Evolutionary conservation across 2,329 filamentous ascomycete genomes (phyloP).

Genomic region (Xylariaceae sp.): DNA sequence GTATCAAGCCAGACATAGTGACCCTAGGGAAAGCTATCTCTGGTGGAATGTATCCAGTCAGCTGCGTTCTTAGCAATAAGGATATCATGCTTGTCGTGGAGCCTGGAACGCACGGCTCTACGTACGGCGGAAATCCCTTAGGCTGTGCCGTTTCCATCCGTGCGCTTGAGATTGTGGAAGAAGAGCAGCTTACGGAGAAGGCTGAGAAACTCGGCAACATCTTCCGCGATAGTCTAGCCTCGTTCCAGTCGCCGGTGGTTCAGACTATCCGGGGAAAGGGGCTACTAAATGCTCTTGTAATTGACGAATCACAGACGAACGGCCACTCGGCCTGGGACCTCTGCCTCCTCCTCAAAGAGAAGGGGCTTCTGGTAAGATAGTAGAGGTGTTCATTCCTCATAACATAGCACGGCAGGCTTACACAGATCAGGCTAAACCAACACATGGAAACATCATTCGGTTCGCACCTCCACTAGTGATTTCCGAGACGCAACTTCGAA

Average conservation of each 20-base stretch:
- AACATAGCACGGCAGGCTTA: constrained; percentile 30
- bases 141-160: constrained; percentile 95
- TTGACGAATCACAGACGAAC: constrained; percentile 83
- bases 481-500: constrained; percentile 80
- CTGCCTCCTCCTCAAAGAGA: constrained; percentile 92
- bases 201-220: constrained; percentile 79
- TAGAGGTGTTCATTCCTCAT: constrained; percentile 8
- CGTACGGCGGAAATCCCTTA: constrained; percentile 96
- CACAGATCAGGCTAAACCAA: constrained; percentile 82
- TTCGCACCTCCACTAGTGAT: constrained; percentile 97
- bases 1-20: constrained; percentile 93
- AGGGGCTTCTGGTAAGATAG: constrained; percentile 80
- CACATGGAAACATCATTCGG: constrained; percentile 97
- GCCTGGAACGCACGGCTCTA: constrained; percentile 94
- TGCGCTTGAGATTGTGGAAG: constrained; percentile 89
- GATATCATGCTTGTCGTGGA: constrained; percentile 96
- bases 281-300: constrained; percentile 91
- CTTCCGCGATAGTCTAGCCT: constrained; percentile 77
- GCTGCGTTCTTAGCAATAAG: constrained; percentile 82
- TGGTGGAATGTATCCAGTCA: constrained; percentile 98
- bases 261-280: constrained; percentile 87
- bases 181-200: constrained; percentile 83
- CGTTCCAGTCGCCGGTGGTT: constrained; percentile 80
- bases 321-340: constrained; percentile 95
- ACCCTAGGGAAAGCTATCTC: constrained; percentile 97